Conservation (phyloP, 2,329 filamentous ascomycete species). For the Zymoseptoria ardabiliae region DNA sequence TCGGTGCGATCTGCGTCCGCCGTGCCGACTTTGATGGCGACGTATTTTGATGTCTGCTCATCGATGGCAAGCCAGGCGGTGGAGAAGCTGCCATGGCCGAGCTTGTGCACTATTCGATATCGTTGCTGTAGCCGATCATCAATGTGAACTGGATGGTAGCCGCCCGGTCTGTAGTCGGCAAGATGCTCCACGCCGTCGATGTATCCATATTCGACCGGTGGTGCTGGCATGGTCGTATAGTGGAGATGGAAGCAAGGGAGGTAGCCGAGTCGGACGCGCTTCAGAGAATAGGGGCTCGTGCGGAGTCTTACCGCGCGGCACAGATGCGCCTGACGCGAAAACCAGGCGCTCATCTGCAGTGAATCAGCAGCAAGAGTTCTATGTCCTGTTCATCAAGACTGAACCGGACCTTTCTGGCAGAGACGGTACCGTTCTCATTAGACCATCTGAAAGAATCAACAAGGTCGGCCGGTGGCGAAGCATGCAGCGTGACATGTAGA, state of each 20-base stretch:
- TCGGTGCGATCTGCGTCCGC: not conserved
- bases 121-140: conserved; percentile 17
- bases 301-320: not conserved
- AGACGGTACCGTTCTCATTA: too few species aligned
- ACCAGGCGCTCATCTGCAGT: not conserved
- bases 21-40: conserved; percentile 1
- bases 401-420: too few species aligned
- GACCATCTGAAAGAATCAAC: too few species aligned
- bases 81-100: conserved; percentile 32
- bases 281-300: not conserved
- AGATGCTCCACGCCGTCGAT: not conserved
- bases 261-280: not conserved
- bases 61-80: conserved; percentile 26
- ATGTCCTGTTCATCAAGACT: too few species aligned
- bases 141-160: conserved; percentile 28
- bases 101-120: conserved; percentile 32
- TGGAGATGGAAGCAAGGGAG: not conserved
- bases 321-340: not conserved
- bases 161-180: conserved; percentile 12
- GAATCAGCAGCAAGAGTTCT: too few species aligned
- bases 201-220: not conserved
- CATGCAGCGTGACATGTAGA: too few species aligned
- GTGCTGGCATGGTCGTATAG: not conserved
- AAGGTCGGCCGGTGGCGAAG: too few species aligned
- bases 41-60: not conserved